phyloP scores from a whole-genome alignment of 1,284 basidiomycete species.

The Calocybe gambosa region DNA sequence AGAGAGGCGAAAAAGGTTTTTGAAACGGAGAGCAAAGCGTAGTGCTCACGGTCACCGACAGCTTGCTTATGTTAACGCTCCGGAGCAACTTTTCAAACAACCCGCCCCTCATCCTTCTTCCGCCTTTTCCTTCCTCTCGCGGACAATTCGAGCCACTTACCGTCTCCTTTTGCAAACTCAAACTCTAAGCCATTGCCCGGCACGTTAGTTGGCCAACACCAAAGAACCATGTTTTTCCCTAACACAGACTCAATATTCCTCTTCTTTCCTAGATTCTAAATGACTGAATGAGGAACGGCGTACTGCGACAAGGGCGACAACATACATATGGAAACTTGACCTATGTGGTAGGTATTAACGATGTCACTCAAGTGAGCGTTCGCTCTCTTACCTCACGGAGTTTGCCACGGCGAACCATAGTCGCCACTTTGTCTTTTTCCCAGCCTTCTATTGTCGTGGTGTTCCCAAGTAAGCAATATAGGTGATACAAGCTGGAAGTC shows the following conservation, averaged over 20 bases:
- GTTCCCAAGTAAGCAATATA: slow-evolving; percentile 76
- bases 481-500: slow-evolving; percentile 71
- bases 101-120: slow-evolving; percentile 8
- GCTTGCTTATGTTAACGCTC: slow-evolving; percentile 1
- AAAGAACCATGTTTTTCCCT: slow-evolving; percentile 66
- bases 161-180: slow-evolving; percentile 63
- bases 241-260: slow-evolving; percentile 76
- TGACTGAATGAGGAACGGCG: slow-evolving; percentile 6
- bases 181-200: slow-evolving; percentile 76
- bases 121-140: slow-evolving; percentile 12
- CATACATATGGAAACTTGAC: slow-evolving; percentile 91
- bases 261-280: slow-evolving; percentile 69
- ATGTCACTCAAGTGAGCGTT: neutral
- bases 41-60: slow-evolving; percentile 5
- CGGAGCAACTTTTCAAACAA: slow-evolving; percentile 6
- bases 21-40: neutral
- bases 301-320: slow-evolving; percentile 6
- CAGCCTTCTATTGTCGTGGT: slow-evolving; percentile 95
- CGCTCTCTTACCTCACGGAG: slow-evolving; percentile 62
- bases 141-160: slow-evolving; percentile 67
- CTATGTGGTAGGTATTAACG: slow-evolving; percentile 29
- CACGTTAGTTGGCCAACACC: slow-evolving; percentile 74
- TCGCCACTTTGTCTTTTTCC: slow-evolving; percentile 95
- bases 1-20: slow-evolving; percentile 2
- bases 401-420: slow-evolving; percentile 79